Evolutionary conservation across 352 stramenopile genomes (phyloP).

Genomic region (Globisporangium cylindrosporum): DNA sequence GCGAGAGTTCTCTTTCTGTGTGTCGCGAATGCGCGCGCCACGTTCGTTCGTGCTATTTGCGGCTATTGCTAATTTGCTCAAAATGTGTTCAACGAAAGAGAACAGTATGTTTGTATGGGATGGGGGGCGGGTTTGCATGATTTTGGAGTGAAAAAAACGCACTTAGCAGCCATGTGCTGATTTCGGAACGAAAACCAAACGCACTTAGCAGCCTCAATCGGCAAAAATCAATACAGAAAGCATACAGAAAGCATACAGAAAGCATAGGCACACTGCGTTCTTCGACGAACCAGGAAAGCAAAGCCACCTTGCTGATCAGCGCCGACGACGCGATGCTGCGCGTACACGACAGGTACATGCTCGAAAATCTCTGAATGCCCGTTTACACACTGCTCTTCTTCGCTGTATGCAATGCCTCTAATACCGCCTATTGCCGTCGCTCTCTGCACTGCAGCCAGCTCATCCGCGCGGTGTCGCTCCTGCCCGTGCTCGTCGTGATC

Average conservation of each 20-base stretch:
- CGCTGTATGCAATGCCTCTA: neutral
- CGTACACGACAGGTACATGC: constrained; percentile 62
- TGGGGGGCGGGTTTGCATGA: neutral
- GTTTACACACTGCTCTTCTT: neutral
- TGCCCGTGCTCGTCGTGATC: constrained; percentile 66
- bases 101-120: neutral
- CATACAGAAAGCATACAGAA: no score
- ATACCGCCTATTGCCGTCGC: neutral
- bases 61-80: neutral
- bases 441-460: constrained; percentile 30
- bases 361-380: neutral
- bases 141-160: neutral
- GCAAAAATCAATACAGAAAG: no score
- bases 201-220: no score
- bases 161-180: neutral
- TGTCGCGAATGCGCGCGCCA: neutral
- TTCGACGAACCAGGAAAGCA: no score
- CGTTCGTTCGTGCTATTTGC: neutral
- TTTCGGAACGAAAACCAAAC: no score
- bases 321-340: constrained; percentile 45
- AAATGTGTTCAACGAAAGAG: no score
- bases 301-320: neutral
- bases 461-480: constrained; percentile 52
- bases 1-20: neutral
- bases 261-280: no score